Conservation (phyloP, 1,284 basidiomycete genomes). For the Cutaneotrichosporon sp. region DNA sequence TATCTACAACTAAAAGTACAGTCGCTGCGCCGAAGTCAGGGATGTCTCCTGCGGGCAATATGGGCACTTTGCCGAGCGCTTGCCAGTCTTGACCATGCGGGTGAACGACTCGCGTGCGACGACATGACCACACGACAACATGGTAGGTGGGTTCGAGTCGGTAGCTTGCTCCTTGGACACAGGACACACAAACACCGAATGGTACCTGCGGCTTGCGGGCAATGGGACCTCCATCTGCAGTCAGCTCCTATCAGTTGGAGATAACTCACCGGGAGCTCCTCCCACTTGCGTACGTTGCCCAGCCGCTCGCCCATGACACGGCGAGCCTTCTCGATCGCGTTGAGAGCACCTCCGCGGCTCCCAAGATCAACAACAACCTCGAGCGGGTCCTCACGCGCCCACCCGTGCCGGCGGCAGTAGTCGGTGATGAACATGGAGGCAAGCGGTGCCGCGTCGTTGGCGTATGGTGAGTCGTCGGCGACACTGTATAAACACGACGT, state of each 20-base stretch:
- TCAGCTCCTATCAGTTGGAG: background rate
- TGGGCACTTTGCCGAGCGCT: conserved; percentile 51
- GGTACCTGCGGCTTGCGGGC: conserved; percentile 80
- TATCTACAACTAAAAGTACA: conserved; percentile 44
- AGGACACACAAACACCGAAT: conserved; percentile 95
- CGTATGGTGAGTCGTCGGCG: conserved; percentile 30
- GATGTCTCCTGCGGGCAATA: conserved; percentile 52
- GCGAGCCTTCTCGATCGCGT: conserved; percentile 85
- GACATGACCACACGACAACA: conserved; percentile 94
- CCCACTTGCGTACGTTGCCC: conserved; percentile 85
- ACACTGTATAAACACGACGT: conserved; percentile 64
- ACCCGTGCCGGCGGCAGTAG: conserved; percentile 79
- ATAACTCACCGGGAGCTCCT: conserved; percentile 78
- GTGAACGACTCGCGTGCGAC: conserved; percentile 83
- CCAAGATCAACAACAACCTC: conserved; percentile 86
- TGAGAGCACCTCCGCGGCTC: conserved; percentile 74
- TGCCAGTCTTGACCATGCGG: conserved; percentile 69
- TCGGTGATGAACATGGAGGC: conserved; percentile 81
- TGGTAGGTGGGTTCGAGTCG: conserved; percentile 92
- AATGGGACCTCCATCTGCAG: conserved; percentile 88
- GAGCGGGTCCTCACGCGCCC: conserved; percentile 83
- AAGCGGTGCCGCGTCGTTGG: conserved; percentile 58
- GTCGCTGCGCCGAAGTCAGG: conserved; percentile 38
- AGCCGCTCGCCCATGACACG: conserved; percentile 82
- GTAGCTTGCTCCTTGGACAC: conserved; percentile 97